These are phyloP conservation scores for Polyporus tsugae DNA, from an alignment of 1,284 basidiomycete genomes.

Conservation along the genomic window DNA sequence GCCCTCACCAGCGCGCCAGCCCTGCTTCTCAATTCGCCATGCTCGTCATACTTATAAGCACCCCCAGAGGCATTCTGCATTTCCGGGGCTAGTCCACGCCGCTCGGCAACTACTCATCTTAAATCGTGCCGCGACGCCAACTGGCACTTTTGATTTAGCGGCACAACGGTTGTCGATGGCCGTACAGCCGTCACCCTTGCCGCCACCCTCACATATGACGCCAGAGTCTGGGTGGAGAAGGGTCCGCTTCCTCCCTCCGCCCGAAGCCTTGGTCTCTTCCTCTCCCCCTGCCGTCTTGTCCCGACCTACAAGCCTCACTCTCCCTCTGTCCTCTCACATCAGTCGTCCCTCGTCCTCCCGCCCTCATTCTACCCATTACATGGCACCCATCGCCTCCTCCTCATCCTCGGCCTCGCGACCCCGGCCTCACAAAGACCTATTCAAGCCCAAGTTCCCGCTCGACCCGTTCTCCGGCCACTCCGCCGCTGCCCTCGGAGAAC, in stretches of 20 bases:
- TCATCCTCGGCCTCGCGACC: slow-evolving; percentile 24
- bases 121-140: not conserved
- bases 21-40: not conserved
- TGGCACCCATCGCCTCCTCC: slow-evolving; percentile 32
- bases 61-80: not conserved
- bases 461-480: slow-evolving; percentile 53
- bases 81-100: not conserved
- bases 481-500: slow-evolving; percentile 39
- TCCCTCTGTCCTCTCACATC: slow-evolving; percentile 3
- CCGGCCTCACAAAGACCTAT: slow-evolving; percentile 45
- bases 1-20: not conserved
- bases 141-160: not conserved
- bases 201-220: not conserved
- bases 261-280: not conserved
- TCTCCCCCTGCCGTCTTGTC: slow-evolving; percentile 6
- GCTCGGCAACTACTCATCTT: not conserved
- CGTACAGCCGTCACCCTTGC: not conserved
- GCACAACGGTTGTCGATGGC: slow-evolving; percentile 1
- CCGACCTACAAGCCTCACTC: slow-evolving; percentile 2
- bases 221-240: not conserved
- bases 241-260: not conserved
- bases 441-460: slow-evolving; percentile 57
- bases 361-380: slow-evolving; percentile 5
- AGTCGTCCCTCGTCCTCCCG: slow-evolving; percentile 9
- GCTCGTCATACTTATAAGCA: not conserved